Conservation (phyloP, 2,329 filamentous ascomycete genomes). For the Calonectria pauciramosa region DNA sequence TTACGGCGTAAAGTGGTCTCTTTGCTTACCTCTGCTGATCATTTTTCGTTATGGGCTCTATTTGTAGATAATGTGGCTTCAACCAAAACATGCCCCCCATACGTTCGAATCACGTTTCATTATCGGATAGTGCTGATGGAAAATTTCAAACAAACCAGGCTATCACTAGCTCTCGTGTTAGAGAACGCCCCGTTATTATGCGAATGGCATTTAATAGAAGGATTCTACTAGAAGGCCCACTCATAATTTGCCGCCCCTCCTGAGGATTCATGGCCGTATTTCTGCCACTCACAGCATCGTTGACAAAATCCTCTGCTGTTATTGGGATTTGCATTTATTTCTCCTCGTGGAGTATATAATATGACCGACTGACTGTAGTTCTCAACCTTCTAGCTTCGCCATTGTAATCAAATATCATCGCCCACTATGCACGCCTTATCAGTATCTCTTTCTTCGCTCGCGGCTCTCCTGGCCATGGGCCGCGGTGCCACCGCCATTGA, state of each 20-base stretch:
- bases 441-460: background rate
- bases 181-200: background rate
- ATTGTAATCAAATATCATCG: background rate
- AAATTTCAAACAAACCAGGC: background rate
- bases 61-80: background rate
- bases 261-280: slow-evolving; percentile 8
- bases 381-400: no score
- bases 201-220: background rate
- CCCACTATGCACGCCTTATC: background rate
- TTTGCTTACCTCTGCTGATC: background rate
- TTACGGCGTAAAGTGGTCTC: background rate
- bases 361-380: background rate
- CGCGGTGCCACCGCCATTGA: background rate
- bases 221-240: background rate
- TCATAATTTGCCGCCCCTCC: background rate
- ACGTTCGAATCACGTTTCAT: background rate
- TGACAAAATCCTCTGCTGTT: background rate
- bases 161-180: background rate
- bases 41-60: background rate
- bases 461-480: background rate
- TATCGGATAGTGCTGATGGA: background rate
- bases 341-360: background rate
- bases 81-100: background rate
- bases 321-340: background rate
- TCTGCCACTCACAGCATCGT: background rate